Percentiles rank a stretch among this genome's conserved stretches.
Evolutionary conservation across 306 rosid genomes (phyloP).

Genomic region (Prunus dulcis): DNA sequence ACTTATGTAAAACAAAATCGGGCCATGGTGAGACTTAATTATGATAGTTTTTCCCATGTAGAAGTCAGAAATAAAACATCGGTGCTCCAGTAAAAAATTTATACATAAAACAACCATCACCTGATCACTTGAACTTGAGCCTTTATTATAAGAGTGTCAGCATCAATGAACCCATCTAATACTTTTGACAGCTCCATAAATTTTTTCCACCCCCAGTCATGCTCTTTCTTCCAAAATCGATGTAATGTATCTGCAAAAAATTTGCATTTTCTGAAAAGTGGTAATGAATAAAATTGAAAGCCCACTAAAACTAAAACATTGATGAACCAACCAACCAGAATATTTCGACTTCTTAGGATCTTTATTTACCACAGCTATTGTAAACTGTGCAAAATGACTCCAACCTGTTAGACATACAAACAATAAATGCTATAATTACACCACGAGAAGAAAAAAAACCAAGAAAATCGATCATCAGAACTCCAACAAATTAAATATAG

Average conservation of each 20-base stretch:
- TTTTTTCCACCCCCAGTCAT: constrained; percentile 99
- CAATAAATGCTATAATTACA: constrained; percentile 9
- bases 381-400: constrained; percentile 98
- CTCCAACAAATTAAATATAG: constrained; percentile 2
- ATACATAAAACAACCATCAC: constrained; percentile 32
- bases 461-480: constrained; percentile 22
- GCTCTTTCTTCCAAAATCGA: constrained; percentile 99
- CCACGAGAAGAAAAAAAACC: background rate
- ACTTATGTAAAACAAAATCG: background rate
- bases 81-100: background rate
- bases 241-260: constrained; percentile 82
- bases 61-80: background rate
- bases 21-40: background rate
- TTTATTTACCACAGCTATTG: constrained; percentile 94
- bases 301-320: constrained; percentile 9
- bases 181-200: constrained; percentile 98
- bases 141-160: constrained; percentile 89
- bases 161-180: constrained; percentile 88
- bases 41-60: background rate
- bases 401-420: constrained; percentile 55
- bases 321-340: constrained; percentile 67
- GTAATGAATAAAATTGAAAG: constrained; percentile 12
- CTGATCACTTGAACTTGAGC: constrained; percentile 99
- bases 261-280: constrained; percentile 16
- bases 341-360: constrained; percentile 92